Evolutionary conservation across 1,139 yeast species (phyloP).

Genomic region (Debaryomyces sp.): DNA sequence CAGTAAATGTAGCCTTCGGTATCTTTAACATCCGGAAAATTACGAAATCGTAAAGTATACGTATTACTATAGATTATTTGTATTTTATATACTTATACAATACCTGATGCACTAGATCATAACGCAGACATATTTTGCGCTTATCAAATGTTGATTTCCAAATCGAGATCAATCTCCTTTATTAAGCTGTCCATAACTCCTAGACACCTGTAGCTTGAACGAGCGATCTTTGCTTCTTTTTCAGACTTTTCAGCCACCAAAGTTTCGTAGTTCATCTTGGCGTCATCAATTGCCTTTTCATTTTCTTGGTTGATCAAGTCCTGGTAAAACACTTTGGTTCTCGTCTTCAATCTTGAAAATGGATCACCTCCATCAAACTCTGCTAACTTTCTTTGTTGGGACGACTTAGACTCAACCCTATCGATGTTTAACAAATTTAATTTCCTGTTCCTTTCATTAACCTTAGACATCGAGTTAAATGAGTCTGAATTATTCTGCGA

Average conservation of each 20-base stretch:
- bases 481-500: conserved; percentile 26
- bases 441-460: conserved; percentile 81
- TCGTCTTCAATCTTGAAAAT: conserved; percentile 84
- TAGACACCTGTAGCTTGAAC: conserved; percentile 45
- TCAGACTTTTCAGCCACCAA: conserved; percentile 39
- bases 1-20: neutral
- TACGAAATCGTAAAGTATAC: neutral
- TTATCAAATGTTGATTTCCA: conserved; percentile 23
- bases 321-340: conserved; percentile 78
- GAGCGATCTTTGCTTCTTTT: conserved; percentile 44
- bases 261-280: conserved; percentile 36
- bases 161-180: conserved; percentile 35
- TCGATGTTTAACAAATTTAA: conserved; percentile 77
- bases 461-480: conserved; percentile 53
- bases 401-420: conserved; percentile 72
- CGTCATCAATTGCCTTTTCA: conserved; percentile 47
- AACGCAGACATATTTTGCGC: neutral
- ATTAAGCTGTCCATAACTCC: conserved; percentile 49
- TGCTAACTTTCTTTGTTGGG: conserved; percentile 57
- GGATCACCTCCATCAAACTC: conserved; percentile 70
- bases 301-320: conserved; percentile 48
- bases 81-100: neutral
- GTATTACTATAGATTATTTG: neutral
- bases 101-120: neutral
- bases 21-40: neutral